Percentiles rank a stretch among this genome's conserved stretches.
Conservation (phyloP, 192 early-diverging fungal species). For the Coemansia sp. region DNA sequence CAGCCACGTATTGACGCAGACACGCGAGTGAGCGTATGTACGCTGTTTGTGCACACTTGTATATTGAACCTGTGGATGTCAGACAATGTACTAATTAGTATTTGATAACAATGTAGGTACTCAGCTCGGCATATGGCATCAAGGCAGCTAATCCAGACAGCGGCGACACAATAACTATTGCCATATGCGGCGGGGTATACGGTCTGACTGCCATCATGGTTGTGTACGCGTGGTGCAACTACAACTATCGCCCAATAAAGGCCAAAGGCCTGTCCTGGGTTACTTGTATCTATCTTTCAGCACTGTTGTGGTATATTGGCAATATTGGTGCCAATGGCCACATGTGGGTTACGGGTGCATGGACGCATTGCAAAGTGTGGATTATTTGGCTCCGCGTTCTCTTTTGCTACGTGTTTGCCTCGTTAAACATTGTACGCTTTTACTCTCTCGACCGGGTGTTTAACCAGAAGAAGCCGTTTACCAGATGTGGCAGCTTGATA, state of each 20-base stretch:
- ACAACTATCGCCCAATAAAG: slow-evolving; percentile 42
- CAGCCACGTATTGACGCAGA: neutral
- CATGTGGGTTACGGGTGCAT: slow-evolving; percentile 22
- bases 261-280: slow-evolving; percentile 42
- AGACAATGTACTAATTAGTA: neutral
- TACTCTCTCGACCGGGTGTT: slow-evolving; percentile 49
- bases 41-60: neutral
- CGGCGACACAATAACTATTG: slow-evolving; percentile 20
- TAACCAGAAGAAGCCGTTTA: slow-evolving; percentile 50
- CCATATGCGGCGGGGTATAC: slow-evolving; percentile 16
- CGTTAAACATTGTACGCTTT: slow-evolving; percentile 41
- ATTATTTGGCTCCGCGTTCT: slow-evolving; percentile 47
- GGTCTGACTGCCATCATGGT: slow-evolving; percentile 32
- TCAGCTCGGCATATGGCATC: slow-evolving; percentile 4
- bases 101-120: slow-evolving; percentile 2
- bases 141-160: slow-evolving; percentile 2
- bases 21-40: neutral
- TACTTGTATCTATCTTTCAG: slow-evolving; percentile 32
- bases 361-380: slow-evolving; percentile 47
- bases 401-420: slow-evolving; percentile 39
- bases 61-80: neutral
- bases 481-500: slow-evolving; percentile 9
- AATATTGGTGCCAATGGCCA: slow-evolving; percentile 38
- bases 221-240: slow-evolving; percentile 41
- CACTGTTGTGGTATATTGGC: slow-evolving; percentile 45